Percentiles rank a stretch among this genome's conserved stretches.
phyloP scores from a whole-genome alignment of 768 basidiomycete species.

The Pulveroboletus sp. region DNA sequence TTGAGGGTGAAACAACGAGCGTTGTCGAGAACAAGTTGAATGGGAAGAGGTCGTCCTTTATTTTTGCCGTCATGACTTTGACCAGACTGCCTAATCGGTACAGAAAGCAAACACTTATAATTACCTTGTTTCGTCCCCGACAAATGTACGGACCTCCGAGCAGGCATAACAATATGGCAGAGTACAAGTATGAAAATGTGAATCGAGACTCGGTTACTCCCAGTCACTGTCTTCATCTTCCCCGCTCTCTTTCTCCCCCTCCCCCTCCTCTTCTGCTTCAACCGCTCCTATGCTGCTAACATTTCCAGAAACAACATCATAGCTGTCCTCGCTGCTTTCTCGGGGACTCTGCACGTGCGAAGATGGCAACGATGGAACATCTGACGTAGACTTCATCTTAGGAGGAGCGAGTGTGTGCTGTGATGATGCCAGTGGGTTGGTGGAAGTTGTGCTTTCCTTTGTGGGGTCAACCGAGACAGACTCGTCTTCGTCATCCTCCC shows the following conservation, averaged over 20 bases:
- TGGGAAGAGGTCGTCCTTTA: background rate
- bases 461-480: slow-evolving; percentile 14
- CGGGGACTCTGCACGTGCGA: slow-evolving; percentile 41
- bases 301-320: slow-evolving; percentile 58
- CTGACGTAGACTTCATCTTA: slow-evolving; percentile 12
- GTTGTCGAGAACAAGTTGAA: background rate
- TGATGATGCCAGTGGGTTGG: slow-evolving; percentile 17
- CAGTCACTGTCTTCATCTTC: slow-evolving; percentile 43
- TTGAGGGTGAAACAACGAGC: background rate
- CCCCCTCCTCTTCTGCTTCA: slow-evolving; percentile 29
- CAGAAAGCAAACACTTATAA: background rate
- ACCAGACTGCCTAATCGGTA: slow-evolving; percentile 11
- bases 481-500: slow-evolving; percentile 92
- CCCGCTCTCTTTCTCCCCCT: slow-evolving; percentile 20
- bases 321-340: slow-evolving; percentile 61
- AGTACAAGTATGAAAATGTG: background rate
- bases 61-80: slow-evolving; percentile 6
- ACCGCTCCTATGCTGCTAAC: slow-evolving; percentile 37
- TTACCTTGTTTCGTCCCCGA: background rate
- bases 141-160: background rate
- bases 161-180: slow-evolving; percentile 16
- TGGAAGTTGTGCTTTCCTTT: background rate
- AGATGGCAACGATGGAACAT: slow-evolving; percentile 26
- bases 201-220: slow-evolving; percentile 39
- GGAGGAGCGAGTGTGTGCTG: slow-evolving; percentile 25